Percentiles rank a stretch among this genome's conserved stretches.
phyloP scores from a whole-genome alignment of 2,329 filamentous ascomycete species.

The Exophiala lecanii-corni region DNA sequence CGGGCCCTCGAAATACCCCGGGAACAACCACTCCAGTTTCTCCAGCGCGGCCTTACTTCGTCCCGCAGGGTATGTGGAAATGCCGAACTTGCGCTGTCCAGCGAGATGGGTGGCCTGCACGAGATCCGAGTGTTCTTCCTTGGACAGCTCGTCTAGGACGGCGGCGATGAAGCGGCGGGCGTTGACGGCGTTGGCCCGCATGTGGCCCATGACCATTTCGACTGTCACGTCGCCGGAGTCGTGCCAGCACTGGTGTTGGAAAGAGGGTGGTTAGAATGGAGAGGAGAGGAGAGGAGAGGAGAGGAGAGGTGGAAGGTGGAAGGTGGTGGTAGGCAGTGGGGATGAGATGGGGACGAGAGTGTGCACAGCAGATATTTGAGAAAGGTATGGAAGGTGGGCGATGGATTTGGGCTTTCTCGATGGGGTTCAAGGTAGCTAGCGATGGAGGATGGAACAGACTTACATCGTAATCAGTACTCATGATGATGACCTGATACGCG shows the following conservation, averaged over 20 bases:
- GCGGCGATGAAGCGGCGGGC: constrained; percentile 79
- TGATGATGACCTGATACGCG: constrained; percentile 97
- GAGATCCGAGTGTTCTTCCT: constrained; percentile 69
- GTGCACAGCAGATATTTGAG: too few relatives aligned
- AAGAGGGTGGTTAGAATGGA: too few relatives aligned
- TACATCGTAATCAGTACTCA: constrained; percentile 92
- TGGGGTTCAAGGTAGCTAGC: too few relatives aligned
- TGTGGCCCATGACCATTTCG: constrained; percentile 94
- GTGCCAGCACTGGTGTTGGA: constrained; percentile 69
- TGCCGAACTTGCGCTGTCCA: constrained; percentile 69
- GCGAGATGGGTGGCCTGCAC: constrained; percentile 77
- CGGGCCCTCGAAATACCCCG: constrained; percentile 40
- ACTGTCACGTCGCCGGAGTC: constrained; percentile 79
- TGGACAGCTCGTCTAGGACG: constrained; percentile 78
- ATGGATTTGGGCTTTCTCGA: too few relatives aligned
- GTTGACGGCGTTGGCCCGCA: constrained; percentile 88
- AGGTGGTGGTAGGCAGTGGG: neutral
- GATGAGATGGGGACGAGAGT: too few relatives aligned
- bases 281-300: neutral
- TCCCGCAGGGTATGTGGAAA: constrained; percentile 77
- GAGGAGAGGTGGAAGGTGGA: neutral
- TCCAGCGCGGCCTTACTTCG: constrained; percentile 69
- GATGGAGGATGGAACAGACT: too few relatives aligned
- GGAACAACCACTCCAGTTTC: constrained; percentile 83
- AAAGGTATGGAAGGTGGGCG: too few relatives aligned